These are phyloP conservation scores for Zygotorulaspora florentina DNA, from an alignment of 805 yeast genomes.

Conservation along the genomic window DNA sequence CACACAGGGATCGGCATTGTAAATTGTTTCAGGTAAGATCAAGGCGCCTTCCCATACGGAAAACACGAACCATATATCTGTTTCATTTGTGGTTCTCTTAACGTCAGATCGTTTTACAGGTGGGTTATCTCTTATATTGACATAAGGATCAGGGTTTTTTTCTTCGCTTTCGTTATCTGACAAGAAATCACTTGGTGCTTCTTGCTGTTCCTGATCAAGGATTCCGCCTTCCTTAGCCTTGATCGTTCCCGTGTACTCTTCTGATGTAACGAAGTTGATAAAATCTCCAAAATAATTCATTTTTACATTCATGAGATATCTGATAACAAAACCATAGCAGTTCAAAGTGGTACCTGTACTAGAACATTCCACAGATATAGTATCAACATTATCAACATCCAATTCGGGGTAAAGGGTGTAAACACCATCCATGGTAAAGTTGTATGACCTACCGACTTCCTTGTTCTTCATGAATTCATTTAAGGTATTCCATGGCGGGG, in stretches of 20 bases:
- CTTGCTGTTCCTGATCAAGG: conserved; percentile 3
- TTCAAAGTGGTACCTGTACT: conserved; percentile 66
- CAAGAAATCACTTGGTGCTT: conserved; percentile 3
- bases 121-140: conserved; percentile 1
- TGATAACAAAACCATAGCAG: conserved; percentile 73
- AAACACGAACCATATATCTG: conserved; percentile 71
- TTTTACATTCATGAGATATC: conserved; percentile 67
- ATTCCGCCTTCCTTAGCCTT: conserved; percentile 8
- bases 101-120: conserved; percentile 19
- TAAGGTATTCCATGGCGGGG: conserved; percentile 92
- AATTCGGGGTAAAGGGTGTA: conserved; percentile 57
- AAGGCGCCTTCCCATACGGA: conserved; percentile 66
- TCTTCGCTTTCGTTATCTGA: conserved; percentile 1
- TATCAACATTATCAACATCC: conserved; percentile 66
- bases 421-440: conserved; percentile 59
- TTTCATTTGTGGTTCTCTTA: conserved; percentile 60
- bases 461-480: conserved; percentile 61
- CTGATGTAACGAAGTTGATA: conserved; percentile 77
- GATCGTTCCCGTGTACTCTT: conserved; percentile 55
- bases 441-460: conserved; percentile 62
- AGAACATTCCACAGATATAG: conserved; percentile 56
- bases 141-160: conserved; percentile 2
- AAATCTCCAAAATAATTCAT: conserved; percentile 91
- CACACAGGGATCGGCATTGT: conserved; percentile 57
- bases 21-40: conserved; percentile 68